phyloP scores from a whole-genome alignment of 2,329 filamentous ascomycete species.

The Talaromyces islandicus region DNA sequence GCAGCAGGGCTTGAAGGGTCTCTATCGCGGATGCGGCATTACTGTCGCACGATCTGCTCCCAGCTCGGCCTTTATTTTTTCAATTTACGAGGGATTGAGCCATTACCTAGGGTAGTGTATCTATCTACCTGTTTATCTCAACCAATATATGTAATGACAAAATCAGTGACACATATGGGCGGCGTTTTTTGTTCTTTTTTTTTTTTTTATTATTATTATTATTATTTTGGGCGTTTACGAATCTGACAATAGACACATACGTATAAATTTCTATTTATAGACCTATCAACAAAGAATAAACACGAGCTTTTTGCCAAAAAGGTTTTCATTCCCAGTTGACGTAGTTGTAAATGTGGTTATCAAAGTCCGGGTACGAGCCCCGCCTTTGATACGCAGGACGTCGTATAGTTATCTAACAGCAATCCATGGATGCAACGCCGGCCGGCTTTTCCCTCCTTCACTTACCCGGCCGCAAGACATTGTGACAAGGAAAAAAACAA shows the following conservation, averaged over 20 bases:
- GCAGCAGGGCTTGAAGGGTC: slow-evolving; percentile 71
- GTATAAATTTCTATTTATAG: background rate
- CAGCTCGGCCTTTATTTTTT: slow-evolving; percentile 97
- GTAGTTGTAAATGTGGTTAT: too few species aligned
- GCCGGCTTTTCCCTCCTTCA: background rate
- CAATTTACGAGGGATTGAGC: slow-evolving; percentile 85
- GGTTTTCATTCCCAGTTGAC: background rate
- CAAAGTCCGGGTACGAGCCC: background rate
- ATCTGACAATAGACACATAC: background rate
- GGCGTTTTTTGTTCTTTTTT: too few species aligned
- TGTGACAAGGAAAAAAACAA: background rate
- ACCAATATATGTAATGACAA: background rate
- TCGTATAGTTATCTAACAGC: background rate
- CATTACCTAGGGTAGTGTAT: slow-evolving; percentile 50
- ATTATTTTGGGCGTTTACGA: background rate
- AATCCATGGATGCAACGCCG: background rate
- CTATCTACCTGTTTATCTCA: background rate
- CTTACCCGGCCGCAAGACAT: background rate
- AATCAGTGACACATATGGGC: background rate
- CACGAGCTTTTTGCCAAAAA: background rate
- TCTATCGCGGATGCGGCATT: slow-evolving; percentile 93
- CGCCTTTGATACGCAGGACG: background rate
- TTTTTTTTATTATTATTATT: too few species aligned
- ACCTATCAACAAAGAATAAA: background rate
- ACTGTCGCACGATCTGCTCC: slow-evolving; percentile 83